These are phyloP conservation scores for Rhizoclosmatium globosum DNA, from an alignment of 192 early-diverging fungal genomes.

Conservation along the genomic window DNA sequence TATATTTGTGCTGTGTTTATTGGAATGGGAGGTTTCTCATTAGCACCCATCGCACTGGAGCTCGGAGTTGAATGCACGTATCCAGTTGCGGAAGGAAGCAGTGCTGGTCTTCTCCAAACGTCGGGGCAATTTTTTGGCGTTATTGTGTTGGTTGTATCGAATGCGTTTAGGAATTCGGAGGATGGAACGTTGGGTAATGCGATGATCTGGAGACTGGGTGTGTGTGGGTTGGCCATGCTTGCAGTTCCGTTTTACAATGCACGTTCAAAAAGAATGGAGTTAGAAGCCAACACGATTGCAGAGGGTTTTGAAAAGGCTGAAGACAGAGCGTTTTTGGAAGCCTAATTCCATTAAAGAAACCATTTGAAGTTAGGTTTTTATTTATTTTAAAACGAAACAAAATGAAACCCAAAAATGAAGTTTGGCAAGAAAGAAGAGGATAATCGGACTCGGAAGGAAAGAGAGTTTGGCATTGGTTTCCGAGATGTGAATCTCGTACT, in stretches of 20 bases:
- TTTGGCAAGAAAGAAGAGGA: too few relatives aligned
- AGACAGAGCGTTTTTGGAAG: too few relatives aligned
- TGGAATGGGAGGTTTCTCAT: constrained; percentile 44
- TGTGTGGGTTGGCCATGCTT: not conserved
- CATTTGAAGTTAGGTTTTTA: too few relatives aligned
- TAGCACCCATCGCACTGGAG: constrained; percentile 39
- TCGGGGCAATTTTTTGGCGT: constrained; percentile 25
- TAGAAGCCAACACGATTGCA: not conserved
- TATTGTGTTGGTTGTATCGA: constrained; percentile 39
- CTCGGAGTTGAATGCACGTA: constrained; percentile 47
- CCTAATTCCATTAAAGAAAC: too few relatives aligned
- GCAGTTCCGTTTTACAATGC: constrained; percentile 29
- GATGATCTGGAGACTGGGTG: not conserved
- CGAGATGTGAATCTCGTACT: too few relatives aligned
- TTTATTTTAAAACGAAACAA: too few relatives aligned
- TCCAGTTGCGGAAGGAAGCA: constrained; percentile 43
- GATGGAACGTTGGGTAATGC: constrained; percentile 14
- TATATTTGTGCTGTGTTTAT: constrained; percentile 34
- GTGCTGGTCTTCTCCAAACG: constrained; percentile 23
- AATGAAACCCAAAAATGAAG: too few relatives aligned
- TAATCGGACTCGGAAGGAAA: too few relatives aligned
- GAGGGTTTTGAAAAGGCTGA: too few relatives aligned
- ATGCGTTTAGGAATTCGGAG: not conserved
- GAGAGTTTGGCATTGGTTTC: too few relatives aligned
- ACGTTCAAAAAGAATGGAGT: constrained; percentile 19